Evolutionary conservation across 2,329 filamentous ascomycete genomes (phyloP).

Genomic region (Fusarium clavum): DNA sequence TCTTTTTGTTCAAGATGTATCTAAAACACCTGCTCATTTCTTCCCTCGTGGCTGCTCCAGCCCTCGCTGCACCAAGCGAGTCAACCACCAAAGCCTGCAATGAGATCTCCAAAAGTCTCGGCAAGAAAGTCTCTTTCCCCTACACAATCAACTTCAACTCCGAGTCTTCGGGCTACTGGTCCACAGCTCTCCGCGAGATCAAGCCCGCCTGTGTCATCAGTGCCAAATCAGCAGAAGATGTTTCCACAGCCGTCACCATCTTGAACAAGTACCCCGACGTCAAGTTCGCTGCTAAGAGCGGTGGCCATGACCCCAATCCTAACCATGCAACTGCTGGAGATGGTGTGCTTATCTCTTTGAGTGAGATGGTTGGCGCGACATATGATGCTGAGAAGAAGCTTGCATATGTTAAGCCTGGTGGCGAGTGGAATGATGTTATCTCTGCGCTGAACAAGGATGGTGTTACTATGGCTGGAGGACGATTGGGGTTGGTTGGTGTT

Average conservation of each 20-base stretch:
- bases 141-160: constrained; percentile 7
- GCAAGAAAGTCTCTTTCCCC: background rate
- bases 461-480: constrained; percentile 9
- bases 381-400: constrained; percentile 18
- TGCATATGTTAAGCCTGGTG: constrained; percentile 25
- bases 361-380: constrained; percentile 3
- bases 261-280: constrained; percentile 26
- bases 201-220: constrained; percentile 20
- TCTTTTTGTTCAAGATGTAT: background rate
- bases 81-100: constrained; percentile 9
- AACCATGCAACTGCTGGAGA: constrained; percentile 7
- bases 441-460: background rate
- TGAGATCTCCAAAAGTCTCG: constrained; percentile 8
- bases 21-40: background rate
- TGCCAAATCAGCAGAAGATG: constrained; percentile 4
- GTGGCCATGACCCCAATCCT: constrained; percentile 25
- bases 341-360: constrained; percentile 21
- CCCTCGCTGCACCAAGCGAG: background rate
- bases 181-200: background rate
- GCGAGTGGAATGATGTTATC: constrained; percentile 34
- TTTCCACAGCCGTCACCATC: constrained; percentile 12
- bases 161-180: background rate
- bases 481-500: constrained; percentile 23
- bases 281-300: constrained; percentile 21
- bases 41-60: constrained; percentile 16